These are phyloP conservation scores for Westerdykella aurantiaca DNA, from an alignment of 2,329 filamentous ascomycete genomes.

Conservation along the genomic window DNA sequence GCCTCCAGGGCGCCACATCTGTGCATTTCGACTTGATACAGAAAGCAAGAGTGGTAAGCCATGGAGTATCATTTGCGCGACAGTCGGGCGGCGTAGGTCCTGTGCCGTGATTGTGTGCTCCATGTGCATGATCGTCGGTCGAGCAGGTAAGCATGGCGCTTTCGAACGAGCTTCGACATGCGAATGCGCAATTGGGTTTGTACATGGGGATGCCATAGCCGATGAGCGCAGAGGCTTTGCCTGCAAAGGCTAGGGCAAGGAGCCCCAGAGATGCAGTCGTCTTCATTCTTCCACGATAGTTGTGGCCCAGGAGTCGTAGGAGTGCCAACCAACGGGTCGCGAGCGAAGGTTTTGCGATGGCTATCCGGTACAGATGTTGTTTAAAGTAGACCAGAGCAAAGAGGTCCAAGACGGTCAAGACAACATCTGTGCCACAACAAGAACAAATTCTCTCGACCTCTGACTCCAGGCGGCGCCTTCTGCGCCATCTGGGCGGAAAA, in stretches of 20 bases:
- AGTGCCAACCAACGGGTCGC: no score
- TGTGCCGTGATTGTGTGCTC: slow-evolving; percentile 3
- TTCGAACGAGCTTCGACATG: slow-evolving; percentile 15
- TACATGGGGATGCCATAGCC: slow-evolving; percentile 14
- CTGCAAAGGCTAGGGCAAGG: slow-evolving; percentile 3
- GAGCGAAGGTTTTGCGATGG: no score
- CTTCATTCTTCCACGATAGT: neutral
- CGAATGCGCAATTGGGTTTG: slow-evolving; percentile 16
- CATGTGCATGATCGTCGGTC: slow-evolving; percentile 4
- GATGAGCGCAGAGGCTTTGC: slow-evolving; percentile 7
- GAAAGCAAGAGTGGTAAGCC: slow-evolving; percentile 24
- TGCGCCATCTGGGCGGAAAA: slow-evolving; percentile 1
- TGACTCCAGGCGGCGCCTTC: neutral
- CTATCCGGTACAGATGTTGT: no score
- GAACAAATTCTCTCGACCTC: no score
- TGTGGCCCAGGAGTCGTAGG: no score
- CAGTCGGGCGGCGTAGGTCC: slow-evolving; percentile 19
- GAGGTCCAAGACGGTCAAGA: neutral
- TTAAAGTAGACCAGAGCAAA: no score
- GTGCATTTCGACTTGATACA: slow-evolving; percentile 24
- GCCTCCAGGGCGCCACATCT: slow-evolving; percentile 9
- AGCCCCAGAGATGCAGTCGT: neutral
- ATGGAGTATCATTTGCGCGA: slow-evolving; percentile 18
- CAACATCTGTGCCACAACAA: neutral
- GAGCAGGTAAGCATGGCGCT: slow-evolving; percentile 14